phyloP scores from a whole-genome alignment of 1,284 basidiomycete genomes.

The Phellopilus nigrolimitatus region DNA sequence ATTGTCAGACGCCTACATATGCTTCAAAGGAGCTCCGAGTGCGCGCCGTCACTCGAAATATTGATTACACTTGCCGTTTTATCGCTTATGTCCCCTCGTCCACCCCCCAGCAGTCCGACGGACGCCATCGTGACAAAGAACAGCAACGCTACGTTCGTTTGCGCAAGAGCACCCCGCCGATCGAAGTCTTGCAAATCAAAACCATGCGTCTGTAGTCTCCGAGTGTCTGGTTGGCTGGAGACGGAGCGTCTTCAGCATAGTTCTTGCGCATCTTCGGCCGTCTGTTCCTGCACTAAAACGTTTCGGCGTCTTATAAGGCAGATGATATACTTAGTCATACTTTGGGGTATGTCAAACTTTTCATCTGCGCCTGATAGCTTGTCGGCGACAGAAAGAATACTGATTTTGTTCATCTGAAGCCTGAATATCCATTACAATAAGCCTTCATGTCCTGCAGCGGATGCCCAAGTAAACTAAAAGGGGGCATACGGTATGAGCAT shows the following conservation, averaged over 20 bases:
- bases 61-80: constrained; percentile 31
- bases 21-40: constrained; percentile 21
- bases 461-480: neutral
- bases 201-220: constrained; percentile 26
- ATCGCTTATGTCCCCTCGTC: constrained; percentile 21
- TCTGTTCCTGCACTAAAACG: constrained; percentile 24
- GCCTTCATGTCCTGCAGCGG: too few relatives aligned
- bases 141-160: constrained; percentile 27
- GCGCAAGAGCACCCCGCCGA: constrained; percentile 25
- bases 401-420: constrained; percentile 25
- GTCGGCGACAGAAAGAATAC: constrained; percentile 27
- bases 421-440: too few relatives aligned
- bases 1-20: too few relatives aligned
- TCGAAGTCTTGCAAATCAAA: constrained; percentile 28
- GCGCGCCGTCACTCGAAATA: constrained; percentile 29
- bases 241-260: constrained; percentile 18
- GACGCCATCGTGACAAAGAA: constrained; percentile 33
- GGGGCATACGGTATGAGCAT: neutral
- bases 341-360: constrained; percentile 32
- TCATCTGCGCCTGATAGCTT: constrained; percentile 27
- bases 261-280: constrained; percentile 19
- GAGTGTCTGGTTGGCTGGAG: constrained; percentile 21
- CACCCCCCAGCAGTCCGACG: constrained; percentile 29
- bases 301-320: constrained; percentile 6
- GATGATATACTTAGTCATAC: constrained; percentile 27